A percentile compares a stretch with the other conserved stretches of the same genome.
phyloP scores from a whole-genome alignment of 345 rosid genomes.

The Pistacia atlantica region DNA sequence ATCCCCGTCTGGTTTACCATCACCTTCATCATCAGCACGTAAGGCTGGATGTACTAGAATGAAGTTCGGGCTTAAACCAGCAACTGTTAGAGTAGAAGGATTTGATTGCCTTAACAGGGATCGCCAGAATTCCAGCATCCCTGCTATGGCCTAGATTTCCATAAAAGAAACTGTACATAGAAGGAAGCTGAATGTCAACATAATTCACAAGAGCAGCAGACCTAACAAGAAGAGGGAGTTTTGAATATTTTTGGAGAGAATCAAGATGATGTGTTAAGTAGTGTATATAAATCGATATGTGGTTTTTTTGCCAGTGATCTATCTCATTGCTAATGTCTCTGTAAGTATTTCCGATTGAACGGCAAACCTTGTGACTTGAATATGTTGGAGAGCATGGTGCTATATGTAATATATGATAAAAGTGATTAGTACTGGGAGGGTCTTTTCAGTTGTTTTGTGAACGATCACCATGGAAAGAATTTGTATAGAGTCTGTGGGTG shows the following conservation, averaged over 20 bases:
- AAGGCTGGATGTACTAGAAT: slow-evolving; percentile 70
- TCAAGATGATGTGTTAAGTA: slow-evolving; percentile 22
- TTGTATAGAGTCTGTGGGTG: slow-evolving; percentile 43
- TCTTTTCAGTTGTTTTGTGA: slow-evolving; percentile 19
- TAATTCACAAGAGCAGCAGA: slow-evolving; percentile 30
- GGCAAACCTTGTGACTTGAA: slow-evolving; percentile 26
- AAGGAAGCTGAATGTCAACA: slow-evolving; percentile 39
- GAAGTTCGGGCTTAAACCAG: slow-evolving; percentile 82
- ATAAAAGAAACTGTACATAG: slow-evolving; percentile 65
- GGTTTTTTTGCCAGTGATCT: slow-evolving; percentile 23
- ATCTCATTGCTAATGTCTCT: slow-evolving; percentile 29
- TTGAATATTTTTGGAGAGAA: slow-evolving; percentile 37
- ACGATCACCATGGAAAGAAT: slow-evolving; percentile 24
- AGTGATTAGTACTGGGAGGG: slow-evolving; percentile 12
- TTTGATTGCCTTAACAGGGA: slow-evolving; percentile 98
- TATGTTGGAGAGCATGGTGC: slow-evolving; percentile 31
- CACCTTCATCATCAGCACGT: slow-evolving; percentile 65
- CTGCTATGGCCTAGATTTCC: slow-evolving; percentile 86
- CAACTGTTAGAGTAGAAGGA: slow-evolving; percentile 99
- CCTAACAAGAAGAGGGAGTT: slow-evolving; percentile 41
- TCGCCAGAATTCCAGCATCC: slow-evolving; percentile 90
- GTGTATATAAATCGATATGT: slow-evolving; percentile 35
- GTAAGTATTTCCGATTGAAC: slow-evolving; percentile 45
- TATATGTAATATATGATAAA: slow-evolving; percentile 39
- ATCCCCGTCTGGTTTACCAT: slow-evolving; percentile 53